A percentile compares a stretch with the other conserved stretches of the same genome.
These are phyloP conservation scores for Tuber brumale DNA, from an alignment of 495 filamentous ascomycete species.

Conservation along the genomic window DNA sequence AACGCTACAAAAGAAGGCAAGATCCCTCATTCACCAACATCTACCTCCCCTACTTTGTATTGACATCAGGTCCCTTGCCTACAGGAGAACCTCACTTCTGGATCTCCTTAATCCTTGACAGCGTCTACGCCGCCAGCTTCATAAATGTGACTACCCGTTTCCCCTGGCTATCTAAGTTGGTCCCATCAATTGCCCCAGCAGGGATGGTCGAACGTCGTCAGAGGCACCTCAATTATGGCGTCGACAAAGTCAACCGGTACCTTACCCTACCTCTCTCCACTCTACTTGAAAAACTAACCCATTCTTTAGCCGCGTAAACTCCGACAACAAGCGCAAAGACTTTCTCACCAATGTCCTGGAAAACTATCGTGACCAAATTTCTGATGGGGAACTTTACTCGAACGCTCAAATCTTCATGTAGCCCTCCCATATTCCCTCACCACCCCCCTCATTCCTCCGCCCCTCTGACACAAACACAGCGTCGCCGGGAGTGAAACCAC, in stretches of 20 bases:
- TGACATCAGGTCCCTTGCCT: neutral
- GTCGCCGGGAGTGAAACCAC: constrained; percentile 59
- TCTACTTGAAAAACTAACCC: neutral
- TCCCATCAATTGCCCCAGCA: constrained; percentile 4
- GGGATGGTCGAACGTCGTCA: neutral
- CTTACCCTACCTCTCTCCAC: neutral
- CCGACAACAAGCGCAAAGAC: constrained; percentile 34
- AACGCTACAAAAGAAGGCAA: constrained; percentile 37
- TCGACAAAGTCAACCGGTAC: constrained; percentile 6
- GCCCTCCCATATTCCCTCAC: neutral
- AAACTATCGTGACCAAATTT: constrained; percentile 39
- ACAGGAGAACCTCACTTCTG: constrained; percentile 13
- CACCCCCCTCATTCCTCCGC: neutral
- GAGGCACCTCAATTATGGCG: neutral
- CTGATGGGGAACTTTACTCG: constrained; percentile 41
- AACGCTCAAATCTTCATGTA: constrained; percentile 40
- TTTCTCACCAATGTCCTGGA: constrained; percentile 36
- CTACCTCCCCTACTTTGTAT: neutral
- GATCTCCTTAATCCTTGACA: constrained; percentile 8
- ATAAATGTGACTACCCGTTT: constrained; percentile 8
- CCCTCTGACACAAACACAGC: neutral
- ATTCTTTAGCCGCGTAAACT: constrained; percentile 7
- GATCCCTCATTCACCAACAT: neutral
- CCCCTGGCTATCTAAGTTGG: constrained; percentile 10
- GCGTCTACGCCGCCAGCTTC: constrained; percentile 39